A percentile compares a stretch with the other conserved stretches of the same genome.
Evolutionary conservation across 2,329 filamentous ascomycete genomes (phyloP).

Genomic region (Grosmannia serpens): DNA sequence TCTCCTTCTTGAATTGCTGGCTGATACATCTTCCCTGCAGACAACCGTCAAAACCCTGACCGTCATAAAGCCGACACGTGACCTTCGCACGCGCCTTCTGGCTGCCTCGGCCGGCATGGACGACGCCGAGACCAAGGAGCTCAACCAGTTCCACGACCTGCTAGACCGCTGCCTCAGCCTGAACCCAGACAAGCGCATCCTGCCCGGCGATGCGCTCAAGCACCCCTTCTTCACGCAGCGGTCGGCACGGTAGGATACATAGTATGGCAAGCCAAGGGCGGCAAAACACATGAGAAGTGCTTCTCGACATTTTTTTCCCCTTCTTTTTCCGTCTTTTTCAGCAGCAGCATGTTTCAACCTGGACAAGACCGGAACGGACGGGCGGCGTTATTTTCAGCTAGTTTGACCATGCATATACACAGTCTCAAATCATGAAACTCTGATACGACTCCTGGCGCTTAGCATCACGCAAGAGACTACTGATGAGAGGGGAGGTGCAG

Average conservation of each 20-base stretch:
- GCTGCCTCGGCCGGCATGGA: conserved; percentile 63
- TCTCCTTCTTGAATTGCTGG: neutral
- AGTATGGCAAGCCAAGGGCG: neutral
- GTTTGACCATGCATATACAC: neutral
- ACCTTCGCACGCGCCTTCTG: conserved; percentile 70
- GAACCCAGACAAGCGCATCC: conserved; percentile 87
- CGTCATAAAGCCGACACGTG: conserved; percentile 64
- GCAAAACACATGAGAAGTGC: neutral
- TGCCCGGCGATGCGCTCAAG: conserved; percentile 71
- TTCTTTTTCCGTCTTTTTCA: neutral
- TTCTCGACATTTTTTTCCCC: too few species aligned
- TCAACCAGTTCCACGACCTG: conserved; percentile 76
- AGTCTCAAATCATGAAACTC: neutral
- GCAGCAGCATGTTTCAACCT: neutral
- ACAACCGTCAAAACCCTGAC: conserved; percentile 56
- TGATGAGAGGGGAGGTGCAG: too few species aligned
- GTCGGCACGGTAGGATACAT: conserved; percentile 7
- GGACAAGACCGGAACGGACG: neutral
- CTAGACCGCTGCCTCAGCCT: conserved; percentile 79
- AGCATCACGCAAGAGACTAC: too few species aligned
- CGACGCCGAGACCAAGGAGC: conserved; percentile 62
- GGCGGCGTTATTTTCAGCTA: neutral
- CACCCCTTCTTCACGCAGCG: conserved; percentile 69
- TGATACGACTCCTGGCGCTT: too few species aligned
- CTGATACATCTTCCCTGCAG: conserved; percentile 26